These are phyloP conservation scores for Taiwanofungus camphoratus DNA, from an alignment of 1,284 basidiomycete genomes.

Conservation along the genomic window DNA sequence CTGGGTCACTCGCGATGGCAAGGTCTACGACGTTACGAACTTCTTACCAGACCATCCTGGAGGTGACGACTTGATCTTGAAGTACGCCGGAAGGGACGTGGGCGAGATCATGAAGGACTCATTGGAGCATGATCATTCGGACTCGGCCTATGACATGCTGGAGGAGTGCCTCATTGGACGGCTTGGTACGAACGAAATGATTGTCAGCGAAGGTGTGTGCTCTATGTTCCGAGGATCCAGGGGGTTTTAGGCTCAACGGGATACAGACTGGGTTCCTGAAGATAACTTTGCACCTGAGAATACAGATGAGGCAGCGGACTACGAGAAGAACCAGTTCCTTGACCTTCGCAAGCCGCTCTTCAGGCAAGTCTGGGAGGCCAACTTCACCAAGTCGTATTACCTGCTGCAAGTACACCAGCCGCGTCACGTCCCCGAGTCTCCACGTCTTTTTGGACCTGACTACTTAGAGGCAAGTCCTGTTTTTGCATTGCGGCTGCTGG, in stretches of 20 bases:
- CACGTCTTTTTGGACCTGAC: slow-evolving; percentile 80
- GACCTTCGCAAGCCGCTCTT: slow-evolving; percentile 87
- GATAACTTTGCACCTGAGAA: slow-evolving; percentile 82
- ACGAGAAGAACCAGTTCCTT: slow-evolving; percentile 87
- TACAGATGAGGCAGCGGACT: slow-evolving; percentile 75
- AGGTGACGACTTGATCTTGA: slow-evolving; percentile 78
- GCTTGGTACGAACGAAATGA: slow-evolving; percentile 69
- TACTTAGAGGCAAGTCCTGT: slow-evolving; percentile 66
- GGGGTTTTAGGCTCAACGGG: not conserved
- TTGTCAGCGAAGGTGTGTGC: slow-evolving; percentile 71
- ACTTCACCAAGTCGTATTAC: slow-evolving; percentile 94
- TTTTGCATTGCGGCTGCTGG: not conserved
- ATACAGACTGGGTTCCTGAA: slow-evolving; percentile 5
- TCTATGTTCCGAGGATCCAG: not conserved
- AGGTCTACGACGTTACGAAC: slow-evolving; percentile 75
- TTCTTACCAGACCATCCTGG: slow-evolving; percentile 83
- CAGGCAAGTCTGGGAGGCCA: slow-evolving; percentile 77
- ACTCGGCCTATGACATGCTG: slow-evolving; percentile 89
- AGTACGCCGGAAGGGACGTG: slow-evolving; percentile 83
- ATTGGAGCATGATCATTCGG: slow-evolving; percentile 89
- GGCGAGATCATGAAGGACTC: slow-evolving; percentile 78
- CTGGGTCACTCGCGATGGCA: slow-evolving; percentile 70
- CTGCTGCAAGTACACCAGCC: slow-evolving; percentile 96
- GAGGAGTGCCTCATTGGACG: slow-evolving; percentile 83
- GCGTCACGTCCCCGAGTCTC: slow-evolving; percentile 83